These are phyloP conservation scores for Kodamaea restingae DNA, from an alignment of 805 yeast genomes.

Conservation along the genomic window DNA sequence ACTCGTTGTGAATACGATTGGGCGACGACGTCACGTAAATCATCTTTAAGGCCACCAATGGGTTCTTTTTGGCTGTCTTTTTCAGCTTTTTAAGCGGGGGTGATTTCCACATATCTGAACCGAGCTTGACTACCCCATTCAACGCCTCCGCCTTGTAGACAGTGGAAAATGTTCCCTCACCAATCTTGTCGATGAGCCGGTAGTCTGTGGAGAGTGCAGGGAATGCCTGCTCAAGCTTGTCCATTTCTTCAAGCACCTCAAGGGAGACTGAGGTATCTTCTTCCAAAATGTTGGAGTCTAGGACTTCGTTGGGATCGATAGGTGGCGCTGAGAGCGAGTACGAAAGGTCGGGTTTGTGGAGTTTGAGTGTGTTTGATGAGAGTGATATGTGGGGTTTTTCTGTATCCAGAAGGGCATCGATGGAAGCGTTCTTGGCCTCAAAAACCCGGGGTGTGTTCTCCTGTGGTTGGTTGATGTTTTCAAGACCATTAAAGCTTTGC, in stretches of 20 bases:
- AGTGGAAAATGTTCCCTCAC: slow-evolving; percentile 63
- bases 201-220: slow-evolving; percentile 48
- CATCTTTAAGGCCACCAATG: slow-evolving; percentile 81
- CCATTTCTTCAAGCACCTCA: slow-evolving; percentile 57
- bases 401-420: too few relatives aligned
- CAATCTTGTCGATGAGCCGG: slow-evolving; percentile 53
- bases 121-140: slow-evolving; percentile 34
- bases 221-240: slow-evolving; percentile 49
- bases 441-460: too few relatives aligned
- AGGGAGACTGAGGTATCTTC: slow-evolving; percentile 46
- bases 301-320: not conserved
- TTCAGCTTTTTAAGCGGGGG: slow-evolving; percentile 38
- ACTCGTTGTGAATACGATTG: slow-evolving; percentile 81
- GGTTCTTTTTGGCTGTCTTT: slow-evolving; percentile 26
- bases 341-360: not conserved
- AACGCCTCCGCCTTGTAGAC: slow-evolving; percentile 60
- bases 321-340: not conserved
- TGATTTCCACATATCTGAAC: slow-evolving; percentile 42
- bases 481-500: not conserved
- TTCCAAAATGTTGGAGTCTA: not conserved
- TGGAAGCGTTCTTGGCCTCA: too few relatives aligned
- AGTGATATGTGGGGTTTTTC: too few relatives aligned
- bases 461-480: too few relatives aligned
- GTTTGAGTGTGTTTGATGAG: too few relatives aligned
- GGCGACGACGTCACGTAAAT: slow-evolving; percentile 96